phyloP scores from a whole-genome alignment of 208 protist species.

The Crithidia brevicula region DNA sequence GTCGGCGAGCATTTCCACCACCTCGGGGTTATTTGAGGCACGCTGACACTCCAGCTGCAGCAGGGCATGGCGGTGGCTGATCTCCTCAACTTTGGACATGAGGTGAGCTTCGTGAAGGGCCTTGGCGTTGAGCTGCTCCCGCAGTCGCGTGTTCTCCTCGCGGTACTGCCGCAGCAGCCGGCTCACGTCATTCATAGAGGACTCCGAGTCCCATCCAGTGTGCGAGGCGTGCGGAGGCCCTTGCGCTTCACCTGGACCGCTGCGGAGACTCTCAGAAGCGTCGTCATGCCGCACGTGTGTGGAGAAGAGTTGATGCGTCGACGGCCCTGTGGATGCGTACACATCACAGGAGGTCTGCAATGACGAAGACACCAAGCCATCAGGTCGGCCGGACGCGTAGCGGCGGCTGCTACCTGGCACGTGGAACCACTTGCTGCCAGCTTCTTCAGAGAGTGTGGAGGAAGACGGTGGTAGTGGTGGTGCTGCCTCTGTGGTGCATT shows the following conservation, averaged over 20 bases:
- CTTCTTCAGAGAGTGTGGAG: neutral
- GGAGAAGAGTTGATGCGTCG: neutral
- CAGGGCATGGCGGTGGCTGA: conserved; percentile 1
- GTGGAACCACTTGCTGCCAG: conserved; percentile 22
- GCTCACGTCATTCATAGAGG: conserved; percentile 9
- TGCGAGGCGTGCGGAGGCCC: too few relatives aligned
- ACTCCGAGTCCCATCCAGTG: neutral
- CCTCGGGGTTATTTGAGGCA: neutral
- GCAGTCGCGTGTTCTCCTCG: conserved; percentile 64
- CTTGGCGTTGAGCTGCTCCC: conserved; percentile 56
- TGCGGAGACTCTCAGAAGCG: too few relatives aligned
- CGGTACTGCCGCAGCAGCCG: conserved; percentile 48
- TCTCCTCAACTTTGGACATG: conserved; percentile 44
- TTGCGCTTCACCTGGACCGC: too few relatives aligned
- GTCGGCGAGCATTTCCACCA: neutral
- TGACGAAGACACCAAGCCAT: conserved; percentile 12
- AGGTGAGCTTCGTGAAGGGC: conserved; percentile 54
- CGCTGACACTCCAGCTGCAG: conserved; percentile 30
- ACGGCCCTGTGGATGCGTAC: neutral
- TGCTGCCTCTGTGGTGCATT: conserved; percentile 9
- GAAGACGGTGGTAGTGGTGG: neutral
- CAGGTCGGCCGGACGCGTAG: neutral
- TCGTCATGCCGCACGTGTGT: too few relatives aligned
- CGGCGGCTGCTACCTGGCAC: conserved; percentile 14
- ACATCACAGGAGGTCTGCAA: neutral